phyloP scores from a whole-genome alignment of 495 filamentous ascomycete species.

The Glarea lozoyensis region DNA sequence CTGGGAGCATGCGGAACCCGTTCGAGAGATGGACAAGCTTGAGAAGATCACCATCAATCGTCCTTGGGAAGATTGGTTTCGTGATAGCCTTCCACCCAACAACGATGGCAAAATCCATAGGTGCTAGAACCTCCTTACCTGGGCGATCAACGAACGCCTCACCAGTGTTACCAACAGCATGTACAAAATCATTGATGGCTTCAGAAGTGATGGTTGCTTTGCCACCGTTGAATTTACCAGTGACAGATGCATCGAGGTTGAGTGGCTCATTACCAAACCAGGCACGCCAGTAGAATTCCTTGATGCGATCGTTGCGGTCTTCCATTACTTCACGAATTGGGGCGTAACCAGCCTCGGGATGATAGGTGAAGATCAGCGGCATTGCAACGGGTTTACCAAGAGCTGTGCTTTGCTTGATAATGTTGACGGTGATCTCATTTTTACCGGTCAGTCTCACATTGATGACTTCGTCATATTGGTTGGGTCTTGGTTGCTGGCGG shows the following conservation, averaged over 20 bases:
- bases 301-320: conserved; percentile 88
- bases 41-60: conserved; percentile 88
- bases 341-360: conserved; percentile 88
- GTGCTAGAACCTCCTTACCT: conserved; percentile 88
- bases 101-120: conserved; percentile 99
- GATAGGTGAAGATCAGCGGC: conserved; percentile 80
- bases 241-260: conserved; percentile 76
- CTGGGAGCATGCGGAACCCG: conserved; percentile 95
- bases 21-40: conserved; percentile 95
- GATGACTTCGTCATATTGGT: conserved; percentile 69
- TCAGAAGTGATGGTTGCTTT: conserved; percentile 75
- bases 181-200: conserved; percentile 95
- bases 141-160: conserved; percentile 98
- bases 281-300: conserved; percentile 92
- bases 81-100: conserved; percentile 99
- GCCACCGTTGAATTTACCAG: conserved; percentile 82
- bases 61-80: conserved; percentile 93
- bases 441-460: conserved; percentile 67
- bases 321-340: conserved; percentile 95
- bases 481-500: conserved; percentile 50
- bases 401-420: conserved; percentile 86
- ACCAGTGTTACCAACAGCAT: conserved; percentile 94
- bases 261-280: conserved; percentile 89
- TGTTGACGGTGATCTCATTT: conserved; percentile 71
- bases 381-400: conserved; percentile 69